Percentiles rank a stretch among this genome's conserved stretches.
These are phyloP conservation scores for Tetragonia tetragonoides DNA, from an alignment of 148 eudicot species.

Conservation along the genomic window DNA sequence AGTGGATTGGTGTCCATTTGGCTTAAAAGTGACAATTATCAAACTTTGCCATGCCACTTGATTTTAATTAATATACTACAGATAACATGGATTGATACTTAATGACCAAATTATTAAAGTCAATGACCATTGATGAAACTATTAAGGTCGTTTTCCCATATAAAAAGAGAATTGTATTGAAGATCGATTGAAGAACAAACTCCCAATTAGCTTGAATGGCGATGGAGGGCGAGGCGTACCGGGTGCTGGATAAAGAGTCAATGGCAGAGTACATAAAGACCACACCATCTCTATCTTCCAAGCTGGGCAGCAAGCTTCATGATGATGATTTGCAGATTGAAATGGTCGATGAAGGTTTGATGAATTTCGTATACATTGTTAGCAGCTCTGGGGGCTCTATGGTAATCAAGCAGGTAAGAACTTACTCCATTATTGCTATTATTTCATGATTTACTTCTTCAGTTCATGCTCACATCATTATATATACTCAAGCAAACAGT, in stretches of 20 bases:
- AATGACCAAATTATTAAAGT: too few relatives aligned
- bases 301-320: slow-evolving; percentile 40
- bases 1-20: too few relatives aligned
- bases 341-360: slow-evolving; percentile 67
- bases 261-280: slow-evolving; percentile 50
- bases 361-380: slow-evolving; percentile 57
- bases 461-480: too few relatives aligned
- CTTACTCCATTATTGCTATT: not conserved
- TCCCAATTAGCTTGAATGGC: not conserved
- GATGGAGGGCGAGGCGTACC: slow-evolving; percentile 39
- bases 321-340: slow-evolving; percentile 37
- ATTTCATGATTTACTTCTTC: not conserved
- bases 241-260: slow-evolving; percentile 43
- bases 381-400: slow-evolving; percentile 35
- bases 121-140: too few relatives aligned
- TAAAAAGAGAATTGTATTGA: too few relatives aligned
- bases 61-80: too few relatives aligned
- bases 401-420: slow-evolving; percentile 57
- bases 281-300: slow-evolving; percentile 45
- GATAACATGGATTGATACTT: too few relatives aligned
- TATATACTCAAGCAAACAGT: too few relatives aligned
- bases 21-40: too few relatives aligned
- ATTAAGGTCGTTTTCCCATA: too few relatives aligned
- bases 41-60: too few relatives aligned
- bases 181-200: too few relatives aligned